Percentiles rank a stretch among this genome's conserved stretches.
phyloP scores from a whole-genome alignment of 768 basidiomycete species.

The Rhodosporidiobolus odoratus region DNA sequence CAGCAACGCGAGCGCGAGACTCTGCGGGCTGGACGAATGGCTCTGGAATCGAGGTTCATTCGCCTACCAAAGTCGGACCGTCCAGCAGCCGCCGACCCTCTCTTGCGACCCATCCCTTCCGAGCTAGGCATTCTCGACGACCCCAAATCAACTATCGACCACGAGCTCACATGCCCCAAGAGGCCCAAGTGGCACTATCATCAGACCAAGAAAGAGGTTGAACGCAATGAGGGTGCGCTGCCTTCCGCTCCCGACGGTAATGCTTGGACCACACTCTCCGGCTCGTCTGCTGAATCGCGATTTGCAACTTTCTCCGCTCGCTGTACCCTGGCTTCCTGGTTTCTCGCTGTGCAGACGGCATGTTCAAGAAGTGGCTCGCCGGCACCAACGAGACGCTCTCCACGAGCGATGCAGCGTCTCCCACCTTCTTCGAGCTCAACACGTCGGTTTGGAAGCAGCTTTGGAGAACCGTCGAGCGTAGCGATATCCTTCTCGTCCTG shows the following conservation, averaged over 20 bases:
- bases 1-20: constrained; percentile 28
- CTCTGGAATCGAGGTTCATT: constrained; percentile 38
- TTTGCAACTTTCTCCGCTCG: background rate
- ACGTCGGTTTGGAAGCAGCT: constrained; percentile 92
- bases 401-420: constrained; percentile 51
- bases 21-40: constrained; percentile 23
- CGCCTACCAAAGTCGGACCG: constrained; percentile 38
- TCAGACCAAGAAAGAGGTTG: constrained; percentile 81
- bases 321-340: background rate
- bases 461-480: constrained; percentile 92
- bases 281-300: too few species aligned
- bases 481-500: constrained; percentile 78
- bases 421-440: constrained; percentile 67
- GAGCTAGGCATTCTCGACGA: constrained; percentile 39
- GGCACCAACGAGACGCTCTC: constrained; percentile 59
- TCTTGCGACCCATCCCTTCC: constrained; percentile 42
- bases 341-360: constrained; percentile 52
- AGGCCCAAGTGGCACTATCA: constrained; percentile 83
- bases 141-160: constrained; percentile 23
- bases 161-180: constrained; percentile 54
- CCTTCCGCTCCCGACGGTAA: too few species aligned
- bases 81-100: constrained; percentile 16
- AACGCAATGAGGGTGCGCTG: constrained; percentile 63
- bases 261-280: too few species aligned
- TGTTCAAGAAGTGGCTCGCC: constrained; percentile 71